Conservation (phyloP, 768 basidiomycete genomes). For the Hysterangium stoloniferum region DNA sequence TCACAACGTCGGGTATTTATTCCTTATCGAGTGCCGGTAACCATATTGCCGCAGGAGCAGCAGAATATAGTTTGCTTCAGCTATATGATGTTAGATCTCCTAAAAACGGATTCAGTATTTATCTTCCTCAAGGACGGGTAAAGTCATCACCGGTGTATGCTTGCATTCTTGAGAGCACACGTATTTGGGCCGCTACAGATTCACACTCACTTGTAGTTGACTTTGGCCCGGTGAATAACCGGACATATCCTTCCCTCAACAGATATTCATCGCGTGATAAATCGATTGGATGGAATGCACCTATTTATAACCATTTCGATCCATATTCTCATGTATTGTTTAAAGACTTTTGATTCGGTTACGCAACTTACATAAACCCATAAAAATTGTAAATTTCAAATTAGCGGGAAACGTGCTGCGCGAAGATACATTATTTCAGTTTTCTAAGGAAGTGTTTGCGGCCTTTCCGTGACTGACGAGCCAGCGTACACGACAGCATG, state of each 20-base stretch:
- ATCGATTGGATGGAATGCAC: not conserved
- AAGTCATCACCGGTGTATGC: slow-evolving; percentile 65
- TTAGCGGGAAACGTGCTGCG: no score
- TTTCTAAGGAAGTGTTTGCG: no score
- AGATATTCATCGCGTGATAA: not conserved
- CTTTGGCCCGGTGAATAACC: slow-evolving; percentile 55
- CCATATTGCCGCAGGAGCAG: slow-evolving; percentile 69
- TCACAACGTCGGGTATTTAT: slow-evolving; percentile 63
- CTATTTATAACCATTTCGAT: slow-evolving; percentile 8
- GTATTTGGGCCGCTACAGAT: slow-evolving; percentile 73
- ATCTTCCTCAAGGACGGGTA: slow-evolving; percentile 48
- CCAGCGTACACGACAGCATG: no score
- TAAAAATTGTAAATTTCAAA: no score
- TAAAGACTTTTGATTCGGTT: no score
- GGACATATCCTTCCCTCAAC: slow-evolving; percentile 45
- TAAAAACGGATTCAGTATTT: slow-evolving; percentile 61
- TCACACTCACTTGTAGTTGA: slow-evolving; percentile 72
- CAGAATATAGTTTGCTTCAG: slow-evolving; percentile 67
- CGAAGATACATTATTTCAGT: no score
- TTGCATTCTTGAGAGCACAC: slow-evolving; percentile 65
- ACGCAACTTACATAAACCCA: no score
- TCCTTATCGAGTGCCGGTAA: slow-evolving; percentile 66
- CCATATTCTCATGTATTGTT: no score
- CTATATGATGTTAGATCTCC: slow-evolving; percentile 76
- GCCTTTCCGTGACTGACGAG: no score